Percentiles rank a stretch among this genome's conserved stretches.
These are phyloP conservation scores for Podospora pseudoanserina DNA, from an alignment of 495 filamentous ascomycete genomes.

Conservation along the genomic window DNA sequence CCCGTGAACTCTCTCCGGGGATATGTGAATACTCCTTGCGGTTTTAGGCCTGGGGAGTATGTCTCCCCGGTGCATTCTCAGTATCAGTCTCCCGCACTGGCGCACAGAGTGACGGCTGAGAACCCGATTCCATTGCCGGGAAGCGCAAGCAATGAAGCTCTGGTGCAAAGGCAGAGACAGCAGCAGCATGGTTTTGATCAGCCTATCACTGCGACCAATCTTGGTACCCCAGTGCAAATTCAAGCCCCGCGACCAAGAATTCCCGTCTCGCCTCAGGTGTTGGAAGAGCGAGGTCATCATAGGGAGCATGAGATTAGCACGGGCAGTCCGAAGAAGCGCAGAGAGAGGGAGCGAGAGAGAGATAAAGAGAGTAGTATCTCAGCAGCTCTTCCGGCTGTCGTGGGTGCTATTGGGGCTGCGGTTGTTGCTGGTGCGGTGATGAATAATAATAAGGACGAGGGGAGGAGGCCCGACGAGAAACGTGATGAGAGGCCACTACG, in stretches of 20 bases:
- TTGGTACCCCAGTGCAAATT: conserved; percentile 30
- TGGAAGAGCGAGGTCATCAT: conserved; percentile 31
- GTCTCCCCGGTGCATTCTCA: conserved; percentile 8
- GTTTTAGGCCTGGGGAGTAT: conserved; percentile 39
- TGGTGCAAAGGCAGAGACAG: conserved; percentile 6
- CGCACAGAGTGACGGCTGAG: conserved; percentile 9
- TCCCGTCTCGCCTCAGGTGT: conserved; percentile 40
- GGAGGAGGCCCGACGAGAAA: background rate
- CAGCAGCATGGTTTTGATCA: conserved; percentile 9
- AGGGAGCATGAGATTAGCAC: conserved; percentile 3
- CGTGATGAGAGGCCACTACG: background rate
- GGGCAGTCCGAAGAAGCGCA: conserved; percentile 10
- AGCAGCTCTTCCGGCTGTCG: conserved; percentile 13
- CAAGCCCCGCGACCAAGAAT: conserved; percentile 46
- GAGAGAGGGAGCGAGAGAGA: conserved; percentile 13
- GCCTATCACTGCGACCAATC: conserved; percentile 28
- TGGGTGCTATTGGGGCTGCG: conserved; percentile 30
- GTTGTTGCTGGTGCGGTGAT: conserved; percentile 34
- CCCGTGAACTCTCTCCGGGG: conserved; percentile 52
- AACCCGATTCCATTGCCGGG: conserved; percentile 25
- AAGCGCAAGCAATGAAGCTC: conserved; percentile 36
- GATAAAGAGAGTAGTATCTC: conserved; percentile 12
- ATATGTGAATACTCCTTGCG: conserved; percentile 49
- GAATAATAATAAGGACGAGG: conserved; percentile 17
- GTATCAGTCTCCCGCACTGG: conserved; percentile 12